Conservation (phyloP, 75 land plant species). For the Sequoia sempervirens region DNA sequence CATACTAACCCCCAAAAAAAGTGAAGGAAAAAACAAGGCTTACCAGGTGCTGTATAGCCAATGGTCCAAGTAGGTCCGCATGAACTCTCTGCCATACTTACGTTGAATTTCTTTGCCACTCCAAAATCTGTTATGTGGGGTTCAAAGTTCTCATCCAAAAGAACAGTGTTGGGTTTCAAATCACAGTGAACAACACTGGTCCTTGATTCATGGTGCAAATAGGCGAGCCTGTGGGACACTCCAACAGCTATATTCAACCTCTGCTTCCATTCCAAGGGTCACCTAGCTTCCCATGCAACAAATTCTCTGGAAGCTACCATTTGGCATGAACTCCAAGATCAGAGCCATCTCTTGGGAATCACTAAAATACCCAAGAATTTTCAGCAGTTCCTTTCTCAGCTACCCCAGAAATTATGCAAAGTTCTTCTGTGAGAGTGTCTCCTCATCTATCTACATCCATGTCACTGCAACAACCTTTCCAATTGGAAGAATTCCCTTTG, state of each 20-base stretch:
- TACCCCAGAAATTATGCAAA: slow-evolving; percentile 55
- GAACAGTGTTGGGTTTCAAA: slow-evolving; percentile 65
- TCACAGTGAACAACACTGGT: slow-evolving; percentile 71
- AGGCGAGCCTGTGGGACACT: slow-evolving; percentile 62
- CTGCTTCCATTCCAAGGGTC: slow-evolving; percentile 49
- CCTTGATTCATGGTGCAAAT: slow-evolving; percentile 67
- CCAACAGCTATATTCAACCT: slow-evolving; percentile 62
- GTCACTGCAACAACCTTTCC: slow-evolving; percentile 24
- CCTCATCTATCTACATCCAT: slow-evolving; percentile 13
- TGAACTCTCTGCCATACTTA: slow-evolving; percentile 19
- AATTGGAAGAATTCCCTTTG: slow-evolving; percentile 16
- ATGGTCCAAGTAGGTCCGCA: slow-evolving; percentile 41
- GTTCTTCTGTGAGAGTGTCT: not conserved
- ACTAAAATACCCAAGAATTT: slow-evolving; percentile 65
- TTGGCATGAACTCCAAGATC: slow-evolving; percentile 75
- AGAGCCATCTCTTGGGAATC: slow-evolving; percentile 42
- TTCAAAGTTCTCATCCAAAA: slow-evolving; percentile 52
- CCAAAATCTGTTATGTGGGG: slow-evolving; percentile 65
- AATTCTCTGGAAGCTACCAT: slow-evolving; percentile 59
- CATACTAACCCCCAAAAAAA: not conserved
- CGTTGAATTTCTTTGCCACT: slow-evolving; percentile 28
- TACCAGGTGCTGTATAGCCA: slow-evolving; percentile 62
- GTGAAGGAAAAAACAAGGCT: not conserved
- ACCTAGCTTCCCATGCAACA: slow-evolving; percentile 35
- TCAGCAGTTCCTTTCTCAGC: slow-evolving; percentile 57